These are phyloP conservation scores for Neonectria coccinea DNA, from an alignment of 2,329 filamentous ascomycete species.

Conservation along the genomic window DNA sequence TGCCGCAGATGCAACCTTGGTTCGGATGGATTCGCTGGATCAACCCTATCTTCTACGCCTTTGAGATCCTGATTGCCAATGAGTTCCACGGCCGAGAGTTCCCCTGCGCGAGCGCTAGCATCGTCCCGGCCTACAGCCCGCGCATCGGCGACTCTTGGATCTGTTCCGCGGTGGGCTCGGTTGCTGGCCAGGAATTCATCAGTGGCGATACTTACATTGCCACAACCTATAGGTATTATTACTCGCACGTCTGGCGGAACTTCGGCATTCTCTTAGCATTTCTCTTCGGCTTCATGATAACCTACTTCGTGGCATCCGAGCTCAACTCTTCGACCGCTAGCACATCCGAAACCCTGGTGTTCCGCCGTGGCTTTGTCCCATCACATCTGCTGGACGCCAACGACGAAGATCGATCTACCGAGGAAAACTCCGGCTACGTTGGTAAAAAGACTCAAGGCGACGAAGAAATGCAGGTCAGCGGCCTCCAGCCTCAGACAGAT, in stretches of 20 bases:
- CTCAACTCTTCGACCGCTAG: conserved; percentile 68
- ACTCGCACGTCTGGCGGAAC: conserved; percentile 69
- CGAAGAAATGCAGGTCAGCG: too few relatives aligned
- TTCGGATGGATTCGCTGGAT: conserved; percentile 78
- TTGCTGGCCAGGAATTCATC: conserved; percentile 61
- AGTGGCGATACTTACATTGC: conserved; percentile 68
- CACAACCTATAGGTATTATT: conserved; percentile 62
- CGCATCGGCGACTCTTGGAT: conserved; percentile 57
- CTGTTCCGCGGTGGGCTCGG: conserved; percentile 63
- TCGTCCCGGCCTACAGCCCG: conserved; percentile 57
- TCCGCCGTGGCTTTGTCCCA: conserved; percentile 63
- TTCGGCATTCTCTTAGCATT: conserved; percentile 73
- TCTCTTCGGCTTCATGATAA: conserved; percentile 67
- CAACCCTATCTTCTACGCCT: conserved; percentile 76
- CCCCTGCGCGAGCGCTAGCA: conserved; percentile 63
- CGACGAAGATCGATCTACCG: neutral
- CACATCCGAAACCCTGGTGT: conserved; percentile 58
- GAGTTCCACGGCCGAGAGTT: conserved; percentile 70
- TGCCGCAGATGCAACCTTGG: conserved; percentile 74
- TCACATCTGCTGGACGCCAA: conserved; percentile 29
- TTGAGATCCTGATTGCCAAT: conserved; percentile 76
- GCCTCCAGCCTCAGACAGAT: conserved; percentile 48
- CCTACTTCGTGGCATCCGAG: conserved; percentile 71
- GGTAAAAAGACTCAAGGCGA: too few relatives aligned
- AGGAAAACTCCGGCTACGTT: too few relatives aligned